These are phyloP conservation scores for Cordyceps tenuipes DNA, from an alignment of 2,329 filamentous ascomycete genomes.

Conservation along the genomic window DNA sequence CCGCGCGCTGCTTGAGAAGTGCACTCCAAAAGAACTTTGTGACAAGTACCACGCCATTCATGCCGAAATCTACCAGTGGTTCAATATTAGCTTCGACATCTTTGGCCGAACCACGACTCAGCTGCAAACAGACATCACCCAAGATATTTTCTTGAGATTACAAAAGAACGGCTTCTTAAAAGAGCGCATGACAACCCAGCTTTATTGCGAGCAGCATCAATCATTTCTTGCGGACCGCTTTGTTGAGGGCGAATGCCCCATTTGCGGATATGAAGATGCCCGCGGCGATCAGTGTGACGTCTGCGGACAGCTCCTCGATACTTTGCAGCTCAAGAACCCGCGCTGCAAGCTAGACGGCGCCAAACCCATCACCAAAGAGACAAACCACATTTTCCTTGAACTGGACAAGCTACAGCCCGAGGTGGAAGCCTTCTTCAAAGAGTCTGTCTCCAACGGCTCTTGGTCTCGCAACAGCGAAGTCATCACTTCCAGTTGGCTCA, in stretches of 20 bases:
- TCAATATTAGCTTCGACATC: constrained; percentile 87
- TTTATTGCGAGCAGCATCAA: no score
- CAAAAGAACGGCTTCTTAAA: constrained; percentile 45
- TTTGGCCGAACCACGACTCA: constrained; percentile 87
- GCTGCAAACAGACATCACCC: constrained; percentile 86
- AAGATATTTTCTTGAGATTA: constrained; percentile 83
- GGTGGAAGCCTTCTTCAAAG: constrained; percentile 69
- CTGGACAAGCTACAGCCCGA: constrained; percentile 73
- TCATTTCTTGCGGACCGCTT: no score
- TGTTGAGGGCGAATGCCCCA: no score
- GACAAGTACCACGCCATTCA: constrained; percentile 88
- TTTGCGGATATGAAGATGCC: no score
- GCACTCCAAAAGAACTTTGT: constrained; percentile 76
- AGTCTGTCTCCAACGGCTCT: constrained; percentile 64
- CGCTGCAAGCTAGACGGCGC: constrained; percentile 85
- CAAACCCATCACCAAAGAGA: constrained; percentile 67
- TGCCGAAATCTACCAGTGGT: constrained; percentile 90
- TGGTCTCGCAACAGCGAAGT: constrained; percentile 59
- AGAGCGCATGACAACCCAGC: no score
- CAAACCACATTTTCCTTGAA: constrained; percentile 81
- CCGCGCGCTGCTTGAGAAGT: constrained; percentile 79
- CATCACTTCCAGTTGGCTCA: constrained; percentile 74
- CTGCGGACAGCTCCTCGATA: constrained; percentile 64
- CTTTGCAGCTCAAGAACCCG: constrained; percentile 61
- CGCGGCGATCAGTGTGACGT: constrained; percentile 40